Percentiles rank a stretch among this genome's conserved stretches.
Conservation (phyloP, 2,329 filamentous ascomycete genomes). For the Dryadomyces quercivorus region DNA sequence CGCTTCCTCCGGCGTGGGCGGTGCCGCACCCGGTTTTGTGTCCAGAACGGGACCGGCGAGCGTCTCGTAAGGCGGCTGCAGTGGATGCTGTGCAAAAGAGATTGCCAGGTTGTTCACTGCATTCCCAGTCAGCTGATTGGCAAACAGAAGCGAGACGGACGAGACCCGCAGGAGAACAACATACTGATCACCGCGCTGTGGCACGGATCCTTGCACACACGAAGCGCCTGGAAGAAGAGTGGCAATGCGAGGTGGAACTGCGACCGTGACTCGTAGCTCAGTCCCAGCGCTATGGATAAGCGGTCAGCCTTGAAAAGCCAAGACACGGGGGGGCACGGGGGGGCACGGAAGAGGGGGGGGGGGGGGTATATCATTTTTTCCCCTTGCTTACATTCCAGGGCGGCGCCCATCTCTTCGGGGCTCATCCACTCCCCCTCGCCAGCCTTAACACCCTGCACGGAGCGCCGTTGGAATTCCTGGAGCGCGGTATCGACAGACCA, state of each 20-base stretch:
- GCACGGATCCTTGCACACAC: slow-evolving; percentile 53
- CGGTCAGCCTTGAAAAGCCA: slow-evolving; percentile 5
- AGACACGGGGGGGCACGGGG: background rate
- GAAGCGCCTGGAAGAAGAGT: slow-evolving; percentile 74
- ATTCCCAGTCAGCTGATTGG: background rate
- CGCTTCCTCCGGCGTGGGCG: slow-evolving; percentile 23
- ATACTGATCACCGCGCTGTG: slow-evolving; percentile 69
- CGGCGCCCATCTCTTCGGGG: slow-evolving; percentile 58
- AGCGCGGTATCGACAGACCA: slow-evolving; percentile 74
- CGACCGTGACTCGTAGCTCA: slow-evolving; percentile 61
- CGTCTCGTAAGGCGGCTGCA: slow-evolving; percentile 22
- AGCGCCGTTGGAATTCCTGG: slow-evolving; percentile 58
- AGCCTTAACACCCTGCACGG: slow-evolving; percentile 53
- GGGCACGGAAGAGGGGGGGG: background rate
- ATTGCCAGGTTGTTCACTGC: slow-evolving; percentile 70
- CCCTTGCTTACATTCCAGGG: slow-evolving; percentile 47
- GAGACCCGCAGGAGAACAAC: slow-evolving; percentile 11
- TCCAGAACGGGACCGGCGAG: slow-evolving; percentile 15
- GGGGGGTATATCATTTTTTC: background rate
- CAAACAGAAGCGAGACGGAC: background rate
- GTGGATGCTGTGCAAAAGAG: slow-evolving; percentile 56
- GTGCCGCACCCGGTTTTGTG: background rate
- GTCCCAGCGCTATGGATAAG: slow-evolving; percentile 48
- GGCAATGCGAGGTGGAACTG: slow-evolving; percentile 75
- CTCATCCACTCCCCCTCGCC: slow-evolving; percentile 62